These are phyloP conservation scores for Trebouxia sp. DNA, from an alignment of 139 green algal species.

Conservation along the genomic window DNA sequence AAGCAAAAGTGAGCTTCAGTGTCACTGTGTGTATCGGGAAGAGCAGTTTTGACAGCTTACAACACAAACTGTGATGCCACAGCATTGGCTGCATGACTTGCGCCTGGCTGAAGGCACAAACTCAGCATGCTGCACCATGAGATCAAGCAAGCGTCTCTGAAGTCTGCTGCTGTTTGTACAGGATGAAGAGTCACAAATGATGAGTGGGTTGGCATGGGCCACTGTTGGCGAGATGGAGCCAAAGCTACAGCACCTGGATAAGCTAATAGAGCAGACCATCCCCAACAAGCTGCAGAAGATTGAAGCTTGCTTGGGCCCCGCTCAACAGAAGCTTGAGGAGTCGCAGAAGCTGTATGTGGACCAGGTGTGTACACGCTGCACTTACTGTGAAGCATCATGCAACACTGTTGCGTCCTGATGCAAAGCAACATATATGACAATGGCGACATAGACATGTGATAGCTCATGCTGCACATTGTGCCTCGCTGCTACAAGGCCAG, in stretches of 20 bases:
- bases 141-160: background rate
- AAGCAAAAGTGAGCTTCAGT: no score
- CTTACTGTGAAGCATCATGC: background rate
- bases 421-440: no score
- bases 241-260: conserved; percentile 26
- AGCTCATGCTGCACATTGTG: no score
- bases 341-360: background rate
- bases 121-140: no score
- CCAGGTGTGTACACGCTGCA: background rate
- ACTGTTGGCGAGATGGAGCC: conserved; percentile 18
- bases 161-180: background rate
- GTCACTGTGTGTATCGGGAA: no score
- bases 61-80: no score
- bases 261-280: background rate
- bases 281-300: conserved; percentile 28
- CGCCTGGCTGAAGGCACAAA: no score
- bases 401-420: no score
- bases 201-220: background rate
- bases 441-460: no score
- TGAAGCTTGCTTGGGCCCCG: conserved; percentile 9
- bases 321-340: conserved; percentile 4
- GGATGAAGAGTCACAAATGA: conserved; percentile 5
- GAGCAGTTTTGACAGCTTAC: no score
- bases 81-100: no score
- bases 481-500: no score